These are phyloP conservation scores for Pseudocercospora cruenta DNA, from an alignment of 2,329 filamentous ascomycete genomes.

Conservation along the genomic window DNA sequence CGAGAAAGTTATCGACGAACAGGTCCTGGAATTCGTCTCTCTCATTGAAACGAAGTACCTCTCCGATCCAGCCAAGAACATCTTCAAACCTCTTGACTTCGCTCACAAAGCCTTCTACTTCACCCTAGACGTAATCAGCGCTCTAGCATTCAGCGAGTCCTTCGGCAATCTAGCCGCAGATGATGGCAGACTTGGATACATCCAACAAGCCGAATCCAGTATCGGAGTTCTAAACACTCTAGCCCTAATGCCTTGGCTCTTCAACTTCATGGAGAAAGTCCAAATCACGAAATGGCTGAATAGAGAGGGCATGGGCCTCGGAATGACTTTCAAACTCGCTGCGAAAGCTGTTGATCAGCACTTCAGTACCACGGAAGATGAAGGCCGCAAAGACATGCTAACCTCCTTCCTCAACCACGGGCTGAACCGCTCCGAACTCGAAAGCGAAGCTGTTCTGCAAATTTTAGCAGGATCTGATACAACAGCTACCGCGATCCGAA, in stretches of 20 bases:
- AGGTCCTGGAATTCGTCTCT: conserved; percentile 8
- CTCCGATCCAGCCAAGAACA: background rate
- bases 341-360: conserved; percentile 6
- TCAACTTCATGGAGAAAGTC: conserved; percentile 13
- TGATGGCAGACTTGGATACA: conserved; percentile 6
- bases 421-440: conserved; percentile 13
- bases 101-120: conserved; percentile 17
- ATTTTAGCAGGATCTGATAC: conserved; percentile 53
- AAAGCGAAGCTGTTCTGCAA: conserved; percentile 20
- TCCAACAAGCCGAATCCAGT: conserved; percentile 9
- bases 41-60: conserved; percentile 18
- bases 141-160: conserved; percentile 17
- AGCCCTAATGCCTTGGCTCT: conserved; percentile 13
- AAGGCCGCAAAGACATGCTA: conserved; percentile 21
- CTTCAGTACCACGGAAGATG: background rate
- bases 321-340: conserved; percentile 9
- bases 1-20: conserved; percentile 13
- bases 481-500: conserved; percentile 51
- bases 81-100: conserved; percentile 15
- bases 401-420: conserved; percentile 18
- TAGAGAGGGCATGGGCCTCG: conserved; percentile 16
- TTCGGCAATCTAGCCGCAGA: conserved; percentile 15
- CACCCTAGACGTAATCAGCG: conserved; percentile 20
- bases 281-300: conserved; percentile 11
- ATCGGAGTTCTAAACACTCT: conserved; percentile 12